Base-by-base conservation (phyloP, 1,284 basidiomycete genomes). In the Cystodermella granulosa region DNA sequence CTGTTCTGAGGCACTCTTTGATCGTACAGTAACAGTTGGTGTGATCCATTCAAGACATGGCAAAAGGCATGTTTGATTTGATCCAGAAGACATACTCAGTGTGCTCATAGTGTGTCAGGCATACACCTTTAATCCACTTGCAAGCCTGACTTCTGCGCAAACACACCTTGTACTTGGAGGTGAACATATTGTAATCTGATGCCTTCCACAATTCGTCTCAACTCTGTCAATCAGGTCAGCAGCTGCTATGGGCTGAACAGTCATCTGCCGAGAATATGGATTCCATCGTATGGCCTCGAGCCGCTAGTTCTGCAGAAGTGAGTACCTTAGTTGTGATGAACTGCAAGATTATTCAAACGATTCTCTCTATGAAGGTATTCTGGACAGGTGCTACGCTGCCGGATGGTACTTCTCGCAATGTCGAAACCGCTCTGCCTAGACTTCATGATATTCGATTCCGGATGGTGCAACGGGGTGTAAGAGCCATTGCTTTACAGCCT, bases 211-310 rank as follows among this genome's bases (percentile, higher is more conserved):
- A 28, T 31, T 50, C 34, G 13, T 42, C 20, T n/a, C 15, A 26
- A 17, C 66, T 4, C 59, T n/a, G n/a, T n/a, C n/a, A n/a, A n/a
- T n/a, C 67, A 69, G 77, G 80, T 8, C 75, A 89, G 66, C 78
- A 81, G 20, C 76, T 85, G 3, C 69, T 91, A 2, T 91, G 89
- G 89, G 74, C 82, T 3, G 87, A 91, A 65, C 86, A 90, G 63
- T 79, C 83, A 3, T 76, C 79, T 37, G 76, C 80, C 13, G 69
- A 74, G 44, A 90, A 87, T 60, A 64, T 92, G 42, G 87, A 92
- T 56, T 57, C 74, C 1, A 79, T 82, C 47, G 70, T 80, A 7
- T 92, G 89, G 87, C 90, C 91, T 2, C 76, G 89, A 43, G 84
- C 87, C 6, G 85, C 87, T 0, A 75, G 83, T 0, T 79, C 81